phyloP scores from a whole-genome alignment of 2,329 filamentous ascomycete genomes.

The Chrysoporthe austroafricana region DNA sequence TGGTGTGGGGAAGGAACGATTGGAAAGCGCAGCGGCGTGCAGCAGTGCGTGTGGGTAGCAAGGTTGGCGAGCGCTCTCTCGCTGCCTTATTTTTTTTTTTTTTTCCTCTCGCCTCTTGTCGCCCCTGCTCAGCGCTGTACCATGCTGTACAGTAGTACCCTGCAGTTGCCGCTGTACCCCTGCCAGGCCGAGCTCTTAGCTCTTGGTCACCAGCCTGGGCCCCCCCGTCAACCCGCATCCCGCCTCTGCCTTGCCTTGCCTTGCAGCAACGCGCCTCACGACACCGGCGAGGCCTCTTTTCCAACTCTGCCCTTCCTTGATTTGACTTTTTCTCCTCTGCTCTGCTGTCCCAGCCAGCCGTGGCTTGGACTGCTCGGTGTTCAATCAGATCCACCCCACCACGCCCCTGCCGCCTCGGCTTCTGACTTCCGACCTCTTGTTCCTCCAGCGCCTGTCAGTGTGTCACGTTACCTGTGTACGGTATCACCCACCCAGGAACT shows the following conservation, averaged over 20 bases:
- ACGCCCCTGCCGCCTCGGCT: slow-evolving; percentile 1
- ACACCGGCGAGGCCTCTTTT: not conserved
- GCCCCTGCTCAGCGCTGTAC: not conserved
- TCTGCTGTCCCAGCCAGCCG: not conserved
- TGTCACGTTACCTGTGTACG: slow-evolving; percentile 9
- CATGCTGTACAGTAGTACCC: not conserved
- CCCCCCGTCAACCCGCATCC: not conserved
- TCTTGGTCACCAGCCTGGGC: too few relatives aligned
- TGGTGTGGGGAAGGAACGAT: not conserved
- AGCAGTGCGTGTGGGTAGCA: not conserved
- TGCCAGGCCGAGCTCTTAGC: too few relatives aligned
- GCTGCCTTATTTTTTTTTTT: not conserved
- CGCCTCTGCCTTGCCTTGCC: not conserved
- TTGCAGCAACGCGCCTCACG: not conserved
- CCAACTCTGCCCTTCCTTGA: not conserved
- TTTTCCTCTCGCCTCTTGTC: not conserved
- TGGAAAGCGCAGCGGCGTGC: not conserved
- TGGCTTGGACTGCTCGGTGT: slow-evolving; percentile 1
- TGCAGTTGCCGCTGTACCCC: not conserved
- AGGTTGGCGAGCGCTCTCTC: not conserved
- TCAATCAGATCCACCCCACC: not conserved
- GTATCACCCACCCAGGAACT: not conserved
- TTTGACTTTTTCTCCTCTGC: not conserved
- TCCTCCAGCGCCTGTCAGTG: slow-evolving; percentile 1
- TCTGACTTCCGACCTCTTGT: slow-evolving; percentile 6